Conservation (phyloP, 139 green algal genomes). For the Nannochloris sp. region DNA sequence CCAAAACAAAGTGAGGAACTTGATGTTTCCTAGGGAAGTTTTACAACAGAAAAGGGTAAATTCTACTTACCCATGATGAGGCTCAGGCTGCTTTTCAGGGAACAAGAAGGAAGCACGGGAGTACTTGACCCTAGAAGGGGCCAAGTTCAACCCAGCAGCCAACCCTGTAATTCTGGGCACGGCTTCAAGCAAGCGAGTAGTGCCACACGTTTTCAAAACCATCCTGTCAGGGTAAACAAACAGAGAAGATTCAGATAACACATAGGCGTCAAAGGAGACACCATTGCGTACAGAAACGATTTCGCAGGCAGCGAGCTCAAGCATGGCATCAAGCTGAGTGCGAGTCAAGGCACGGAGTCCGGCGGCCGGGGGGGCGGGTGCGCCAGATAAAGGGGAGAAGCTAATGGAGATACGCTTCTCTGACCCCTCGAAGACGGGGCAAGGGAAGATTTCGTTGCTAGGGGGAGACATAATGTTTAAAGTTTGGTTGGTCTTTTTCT, state of each 20-base stretch:
- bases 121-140: slow-evolving; percentile 69
- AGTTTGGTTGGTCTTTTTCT: neutral
- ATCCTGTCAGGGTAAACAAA: slow-evolving; percentile 87
- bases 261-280: slow-evolving; percentile 86
- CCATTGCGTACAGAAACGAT: slow-evolving; percentile 84
- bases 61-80: slow-evolving; percentile 14
- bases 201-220: slow-evolving; percentile 98
- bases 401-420: slow-evolving; percentile 93
- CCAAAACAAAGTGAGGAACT: slow-evolving; percentile 9
- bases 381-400: slow-evolving; percentile 36
- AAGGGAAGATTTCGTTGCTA: slow-evolving; percentile 21
- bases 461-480: neutral
- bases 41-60: no score
- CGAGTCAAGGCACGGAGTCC: slow-evolving; percentile 67
- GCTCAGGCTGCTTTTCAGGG: slow-evolving; percentile 69
- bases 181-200: slow-evolving; percentile 79
- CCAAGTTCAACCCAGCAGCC: slow-evolving; percentile 52
- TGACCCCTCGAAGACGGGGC: slow-evolving; percentile 82
- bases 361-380: neutral
- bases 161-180: slow-evolving; percentile 71
- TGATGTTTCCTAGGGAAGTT: no score
- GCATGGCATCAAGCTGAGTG: slow-evolving; percentile 53
- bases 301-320: slow-evolving; percentile 75
- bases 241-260: slow-evolving; percentile 90
- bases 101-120: slow-evolving; percentile 91